Evolutionary conservation across 2,329 filamentous ascomycete genomes (phyloP).

Genomic region (Colletotrichum zoysiae): DNA sequence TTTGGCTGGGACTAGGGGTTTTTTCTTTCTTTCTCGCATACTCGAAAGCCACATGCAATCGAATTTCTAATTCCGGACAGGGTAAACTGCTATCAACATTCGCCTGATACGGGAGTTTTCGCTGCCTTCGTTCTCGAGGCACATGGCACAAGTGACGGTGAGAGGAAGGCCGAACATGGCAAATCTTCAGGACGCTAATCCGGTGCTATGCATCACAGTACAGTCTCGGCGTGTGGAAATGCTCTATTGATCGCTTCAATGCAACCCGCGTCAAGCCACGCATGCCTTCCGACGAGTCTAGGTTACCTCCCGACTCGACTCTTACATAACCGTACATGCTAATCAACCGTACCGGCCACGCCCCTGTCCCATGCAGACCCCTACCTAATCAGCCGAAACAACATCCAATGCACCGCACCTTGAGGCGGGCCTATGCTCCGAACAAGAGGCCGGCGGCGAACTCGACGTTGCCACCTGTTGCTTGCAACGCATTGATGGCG

Average conservation of each 20-base stretch:
- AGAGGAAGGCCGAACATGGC: neutral
- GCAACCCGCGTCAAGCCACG: slow-evolving; percentile 5
- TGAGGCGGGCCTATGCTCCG: slow-evolving; percentile 52
- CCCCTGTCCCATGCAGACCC: slow-evolving; percentile 9
- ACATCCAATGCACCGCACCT: neutral
- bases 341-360: slow-evolving; percentile 12
- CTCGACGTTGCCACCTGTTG: slow-evolving; percentile 87
- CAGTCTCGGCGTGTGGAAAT: slow-evolving; percentile 2
- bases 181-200: neutral
- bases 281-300: slow-evolving; percentile 29
- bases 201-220: neutral
- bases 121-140: neutral
- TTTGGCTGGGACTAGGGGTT: neutral
- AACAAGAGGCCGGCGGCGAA: slow-evolving; percentile 87
- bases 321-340: neutral
- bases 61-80: neutral
- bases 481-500: slow-evolving; percentile 84
- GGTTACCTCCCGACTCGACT: slow-evolving; percentile 6
- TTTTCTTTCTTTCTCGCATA: too few species aligned
- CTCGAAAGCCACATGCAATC: neutral
- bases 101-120: neutral
- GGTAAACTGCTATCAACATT: neutral
- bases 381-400: neutral
- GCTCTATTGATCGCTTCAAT: slow-evolving; percentile 17
- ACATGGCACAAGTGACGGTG: neutral